These are phyloP conservation scores for Penicillium cosmopolitanum DNA, from an alignment of 495 filamentous ascomycete genomes.

Conservation along the genomic window DNA sequence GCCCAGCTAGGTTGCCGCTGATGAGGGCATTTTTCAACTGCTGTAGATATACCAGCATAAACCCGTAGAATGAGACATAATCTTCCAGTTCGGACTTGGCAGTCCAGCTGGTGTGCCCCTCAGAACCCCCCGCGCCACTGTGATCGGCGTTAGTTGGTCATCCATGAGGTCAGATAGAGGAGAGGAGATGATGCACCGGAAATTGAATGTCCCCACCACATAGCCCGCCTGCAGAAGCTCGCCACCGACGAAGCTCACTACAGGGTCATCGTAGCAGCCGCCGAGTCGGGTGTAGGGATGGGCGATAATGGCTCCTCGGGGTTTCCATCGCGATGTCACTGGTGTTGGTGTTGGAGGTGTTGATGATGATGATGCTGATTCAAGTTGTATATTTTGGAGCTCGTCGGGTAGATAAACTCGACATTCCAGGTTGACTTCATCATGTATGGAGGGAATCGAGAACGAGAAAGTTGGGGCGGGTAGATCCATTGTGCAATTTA, in stretches of 20 bases:
- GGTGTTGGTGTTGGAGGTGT: no score
- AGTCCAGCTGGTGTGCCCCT: constrained; percentile 83
- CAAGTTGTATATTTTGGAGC: constrained; percentile 36
- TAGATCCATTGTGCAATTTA: constrained; percentile 29
- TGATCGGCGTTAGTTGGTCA: constrained; percentile 6
- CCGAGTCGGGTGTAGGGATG: constrained; percentile 92
- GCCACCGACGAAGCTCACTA: constrained; percentile 65
- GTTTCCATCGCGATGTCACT: constrained; percentile 36
- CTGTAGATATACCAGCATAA: constrained; percentile 73
- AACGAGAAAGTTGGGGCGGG: constrained; percentile 69
- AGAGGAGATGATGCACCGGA: constrained; percentile 59
- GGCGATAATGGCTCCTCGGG: constrained; percentile 75
- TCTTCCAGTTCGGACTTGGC: constrained; percentile 78
- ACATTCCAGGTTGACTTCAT: constrained; percentile 73
- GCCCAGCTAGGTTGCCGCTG: neutral
- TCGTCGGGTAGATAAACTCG: constrained; percentile 72
- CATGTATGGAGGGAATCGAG: constrained; percentile 81
- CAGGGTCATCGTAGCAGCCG: constrained; percentile 79
- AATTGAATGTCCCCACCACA: constrained; percentile 89
- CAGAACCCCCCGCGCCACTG: constrained; percentile 78
- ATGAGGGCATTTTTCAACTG: constrained; percentile 22
- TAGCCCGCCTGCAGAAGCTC: constrained; percentile 70
- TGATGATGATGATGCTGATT: no score
- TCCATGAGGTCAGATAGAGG: neutral
- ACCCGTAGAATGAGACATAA: constrained; percentile 78